phyloP scores from a whole-genome alignment of 495 filamentous ascomycete genomes.

The Choiromyces venosus region DNA sequence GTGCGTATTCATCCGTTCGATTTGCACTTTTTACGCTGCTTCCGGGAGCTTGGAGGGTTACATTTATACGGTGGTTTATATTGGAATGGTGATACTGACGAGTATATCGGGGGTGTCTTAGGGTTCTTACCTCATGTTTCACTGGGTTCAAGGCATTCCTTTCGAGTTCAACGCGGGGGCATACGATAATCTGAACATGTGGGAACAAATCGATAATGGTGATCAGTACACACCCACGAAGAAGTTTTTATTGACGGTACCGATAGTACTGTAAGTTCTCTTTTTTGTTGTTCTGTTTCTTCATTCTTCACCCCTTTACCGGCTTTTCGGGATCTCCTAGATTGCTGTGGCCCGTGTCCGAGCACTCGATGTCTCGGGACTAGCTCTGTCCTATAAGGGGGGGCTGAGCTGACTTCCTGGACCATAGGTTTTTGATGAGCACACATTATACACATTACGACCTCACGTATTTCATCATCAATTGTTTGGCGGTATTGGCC shows the following conservation, averaged over 20 bases:
- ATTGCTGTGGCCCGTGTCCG: neutral
- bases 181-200: constrained; percentile 99
- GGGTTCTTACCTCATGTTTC: constrained; percentile 98
- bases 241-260: constrained; percentile 93
- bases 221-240: constrained; percentile 98
- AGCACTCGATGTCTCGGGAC: neutral
- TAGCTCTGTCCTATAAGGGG: neutral
- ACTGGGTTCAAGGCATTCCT: constrained; percentile 93
- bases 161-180: constrained; percentile 99
- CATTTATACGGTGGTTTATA: neutral
- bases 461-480: constrained; percentile 91
- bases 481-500: constrained; percentile 80
- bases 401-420: neutral
- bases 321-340: neutral
- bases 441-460: constrained; percentile 99
- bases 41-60: neutral
- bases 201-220: constrained; percentile 99
- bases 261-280: constrained; percentile 61
- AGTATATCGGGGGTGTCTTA: constrained; percentile 15
- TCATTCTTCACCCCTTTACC: neutral
- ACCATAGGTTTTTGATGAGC: constrained; percentile 68
- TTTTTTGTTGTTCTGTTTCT: neutral
- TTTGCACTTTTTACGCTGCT: neutral
- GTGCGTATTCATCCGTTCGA: constrained; percentile 22
- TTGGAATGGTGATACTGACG: constrained; percentile 22